Evolutionary conservation across 441 rosid species (phyloP).

Genomic region (Pelargonium citronellum): DNA sequence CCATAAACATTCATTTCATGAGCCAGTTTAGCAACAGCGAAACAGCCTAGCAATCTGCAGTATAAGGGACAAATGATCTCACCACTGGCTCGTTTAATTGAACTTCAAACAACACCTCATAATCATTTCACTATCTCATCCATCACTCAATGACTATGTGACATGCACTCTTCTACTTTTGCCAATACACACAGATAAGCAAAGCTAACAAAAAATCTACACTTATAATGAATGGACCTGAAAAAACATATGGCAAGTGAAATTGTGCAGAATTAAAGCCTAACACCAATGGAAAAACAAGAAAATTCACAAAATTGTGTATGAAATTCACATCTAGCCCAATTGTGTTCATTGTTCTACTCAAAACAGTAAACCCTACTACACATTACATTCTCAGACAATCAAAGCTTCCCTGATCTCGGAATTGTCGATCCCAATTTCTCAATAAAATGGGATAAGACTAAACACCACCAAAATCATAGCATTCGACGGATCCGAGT

Average conservation of each 20-base stretch:
- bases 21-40: not conserved
- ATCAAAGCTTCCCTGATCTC: not conserved
- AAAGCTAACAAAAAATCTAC: not conserved
- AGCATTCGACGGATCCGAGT: not conserved
- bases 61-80: not conserved
- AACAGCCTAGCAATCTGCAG: not conserved
- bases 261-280: not conserved
- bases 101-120: conserved; percentile 1
- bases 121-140: not conserved
- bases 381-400: not conserved
- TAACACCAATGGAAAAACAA: not conserved
- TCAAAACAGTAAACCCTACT: not conserved
- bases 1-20: not conserved
- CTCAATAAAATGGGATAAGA: not conserved
- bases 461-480: not conserved
- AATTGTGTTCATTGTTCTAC: not conserved
- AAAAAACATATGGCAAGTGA: not conserved
- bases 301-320: not conserved
- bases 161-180: not conserved
- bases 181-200: not conserved
- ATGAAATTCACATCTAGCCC: not conserved
- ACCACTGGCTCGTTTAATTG: not conserved
- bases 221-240: not conserved
- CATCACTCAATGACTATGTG: not conserved
- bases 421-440: conserved; percentile 2